Conservation (phyloP, 768 basidiomycete species). For the Kwoniella shandongensis region DNA sequence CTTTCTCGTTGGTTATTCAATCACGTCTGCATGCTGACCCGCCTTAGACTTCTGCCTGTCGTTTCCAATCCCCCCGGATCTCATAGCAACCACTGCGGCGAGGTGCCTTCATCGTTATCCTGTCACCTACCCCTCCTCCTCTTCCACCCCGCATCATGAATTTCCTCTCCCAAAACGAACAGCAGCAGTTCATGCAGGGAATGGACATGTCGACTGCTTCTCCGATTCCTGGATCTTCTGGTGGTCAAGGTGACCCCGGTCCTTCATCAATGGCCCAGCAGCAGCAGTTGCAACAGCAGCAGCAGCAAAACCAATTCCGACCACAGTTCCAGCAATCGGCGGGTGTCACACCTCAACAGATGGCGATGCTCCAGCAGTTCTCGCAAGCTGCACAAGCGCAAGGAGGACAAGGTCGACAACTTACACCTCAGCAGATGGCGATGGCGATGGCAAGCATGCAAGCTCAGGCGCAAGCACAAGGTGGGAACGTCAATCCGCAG, state of each 20-base stretch:
- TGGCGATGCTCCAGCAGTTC: conserved; percentile 34
- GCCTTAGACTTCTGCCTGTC: too few relatives aligned
- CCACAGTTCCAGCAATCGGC: conserved; percentile 16
- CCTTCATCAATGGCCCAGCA: conserved; percentile 31
- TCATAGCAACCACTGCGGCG: too few relatives aligned
- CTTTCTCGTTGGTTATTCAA: too few relatives aligned
- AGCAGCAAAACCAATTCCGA: conserved; percentile 11
- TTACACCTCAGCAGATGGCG: conserved; percentile 35
- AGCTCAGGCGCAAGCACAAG: conserved; percentile 19
- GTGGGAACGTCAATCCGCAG: conserved; percentile 16
- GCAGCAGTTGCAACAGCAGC: conserved; percentile 10
- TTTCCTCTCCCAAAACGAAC: conserved; percentile 17
- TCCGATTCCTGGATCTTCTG: conserved; percentile 23
- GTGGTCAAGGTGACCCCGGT: conserved; percentile 30
- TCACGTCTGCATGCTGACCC: too few relatives aligned
- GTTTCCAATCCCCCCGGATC: too few relatives aligned
- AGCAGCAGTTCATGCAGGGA: conserved; percentile 21
- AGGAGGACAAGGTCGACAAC: conserved; percentile 10
- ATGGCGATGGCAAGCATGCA: conserved; percentile 29
- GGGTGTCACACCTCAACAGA: conserved; percentile 30
- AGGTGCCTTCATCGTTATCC: too few relatives aligned
- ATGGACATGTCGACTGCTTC: conserved; percentile 27
- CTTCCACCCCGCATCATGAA: too few relatives aligned
- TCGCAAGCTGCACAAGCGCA: conserved; percentile 27
- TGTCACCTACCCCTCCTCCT: too few relatives aligned